Evolutionary conservation across 192 early-diverging fungal species (phyloP).

Genomic region (Funneliformis mosseae): DNA sequence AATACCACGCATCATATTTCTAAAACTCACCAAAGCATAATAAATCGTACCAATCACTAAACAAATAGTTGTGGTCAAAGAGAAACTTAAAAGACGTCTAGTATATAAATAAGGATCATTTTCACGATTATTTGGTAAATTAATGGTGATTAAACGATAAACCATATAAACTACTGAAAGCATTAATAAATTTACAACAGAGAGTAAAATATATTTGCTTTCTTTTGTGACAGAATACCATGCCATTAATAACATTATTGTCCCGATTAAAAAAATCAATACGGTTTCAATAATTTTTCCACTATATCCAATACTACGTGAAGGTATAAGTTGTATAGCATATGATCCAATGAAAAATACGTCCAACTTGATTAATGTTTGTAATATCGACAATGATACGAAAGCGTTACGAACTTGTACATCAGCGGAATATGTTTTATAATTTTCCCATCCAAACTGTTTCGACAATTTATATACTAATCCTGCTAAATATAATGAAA

Average conservation of each 20-base stretch:
- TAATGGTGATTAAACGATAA: neutral
- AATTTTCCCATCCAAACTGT: constrained; percentile 52
- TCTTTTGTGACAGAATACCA: constrained; percentile 37
- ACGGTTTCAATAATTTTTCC: constrained; percentile 36
- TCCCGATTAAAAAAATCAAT: constrained; percentile 44
- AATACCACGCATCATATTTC: neutral
- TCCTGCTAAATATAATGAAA: constrained; percentile 36
- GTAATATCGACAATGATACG: constrained; percentile 36
- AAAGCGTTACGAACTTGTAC: constrained; percentile 40
- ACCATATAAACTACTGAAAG: constrained; percentile 8
- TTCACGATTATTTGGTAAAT: neutral
- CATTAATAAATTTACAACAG: constrained; percentile 24
- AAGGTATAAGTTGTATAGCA: constrained; percentile 51
- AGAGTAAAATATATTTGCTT: constrained; percentile 39
- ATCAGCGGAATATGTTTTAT: constrained; percentile 49
- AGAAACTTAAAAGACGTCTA: constrained; percentile 5
- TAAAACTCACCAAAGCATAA: neutral
- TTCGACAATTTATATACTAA: constrained; percentile 40
- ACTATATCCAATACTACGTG: constrained; percentile 38
- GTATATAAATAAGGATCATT: neutral
- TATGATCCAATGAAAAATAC: constrained; percentile 49
- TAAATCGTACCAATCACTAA: neutral
- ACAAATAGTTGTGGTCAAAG: neutral
- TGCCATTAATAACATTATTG: constrained; percentile 35
- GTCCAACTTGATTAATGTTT: constrained; percentile 52